A percentile compares a stretch with the other conserved stretches of the same genome.
Evolutionary conservation across 225 moss, liverwort and hornwort species (phyloP).

Genomic region (Lunularia cruciata): DNA sequence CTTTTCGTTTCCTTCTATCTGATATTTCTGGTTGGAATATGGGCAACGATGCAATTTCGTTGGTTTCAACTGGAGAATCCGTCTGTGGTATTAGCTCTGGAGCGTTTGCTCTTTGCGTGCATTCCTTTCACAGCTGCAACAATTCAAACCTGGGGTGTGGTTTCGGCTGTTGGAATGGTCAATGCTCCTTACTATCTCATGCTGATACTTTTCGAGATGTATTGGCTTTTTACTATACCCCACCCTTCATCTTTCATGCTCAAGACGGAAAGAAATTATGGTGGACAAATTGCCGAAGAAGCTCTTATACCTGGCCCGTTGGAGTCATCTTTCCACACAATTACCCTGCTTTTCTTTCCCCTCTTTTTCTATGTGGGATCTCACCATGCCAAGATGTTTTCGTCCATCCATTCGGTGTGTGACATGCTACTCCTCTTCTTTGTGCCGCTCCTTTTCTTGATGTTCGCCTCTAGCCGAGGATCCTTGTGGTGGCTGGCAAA

Average conservation of each 20-base stretch:
- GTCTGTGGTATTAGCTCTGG: slow-evolving; percentile 76
- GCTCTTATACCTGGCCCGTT: slow-evolving; percentile 76
- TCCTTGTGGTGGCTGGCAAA: slow-evolving; percentile 83
- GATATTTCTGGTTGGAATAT: slow-evolving; percentile 84
- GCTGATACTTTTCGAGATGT: slow-evolving; percentile 82
- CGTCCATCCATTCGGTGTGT: slow-evolving; percentile 73
- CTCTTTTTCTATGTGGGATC: slow-evolving; percentile 82
- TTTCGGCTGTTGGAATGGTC: slow-evolving; percentile 74
- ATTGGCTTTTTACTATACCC: slow-evolving; percentile 91
- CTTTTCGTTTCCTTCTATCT: slow-evolving; percentile 80
- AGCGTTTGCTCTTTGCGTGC: slow-evolving; percentile 87
- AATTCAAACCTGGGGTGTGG: slow-evolving; percentile 90
- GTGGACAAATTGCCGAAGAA: slow-evolving; percentile 85
- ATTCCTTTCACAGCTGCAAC: slow-evolving; percentile 75
- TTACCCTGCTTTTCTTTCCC: slow-evolving; percentile 80
- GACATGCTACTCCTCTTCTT: slow-evolving; percentile 94
- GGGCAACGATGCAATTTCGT: slow-evolving; percentile 82
- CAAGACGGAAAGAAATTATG: slow-evolving; percentile 82
- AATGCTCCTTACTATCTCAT: slow-evolving; percentile 91
- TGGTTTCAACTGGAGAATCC: slow-evolving; percentile 99
- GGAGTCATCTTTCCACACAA: slow-evolving; percentile 76
- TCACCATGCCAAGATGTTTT: slow-evolving; percentile 70
- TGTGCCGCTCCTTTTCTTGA: slow-evolving; percentile 89
- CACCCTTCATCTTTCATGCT: slow-evolving; percentile 82
- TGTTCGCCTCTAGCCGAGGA: slow-evolving; percentile 76